These are phyloP conservation scores for Lentinus tigrinus DNA, from an alignment of 768 basidiomycete species.

Conservation along the genomic window DNA sequence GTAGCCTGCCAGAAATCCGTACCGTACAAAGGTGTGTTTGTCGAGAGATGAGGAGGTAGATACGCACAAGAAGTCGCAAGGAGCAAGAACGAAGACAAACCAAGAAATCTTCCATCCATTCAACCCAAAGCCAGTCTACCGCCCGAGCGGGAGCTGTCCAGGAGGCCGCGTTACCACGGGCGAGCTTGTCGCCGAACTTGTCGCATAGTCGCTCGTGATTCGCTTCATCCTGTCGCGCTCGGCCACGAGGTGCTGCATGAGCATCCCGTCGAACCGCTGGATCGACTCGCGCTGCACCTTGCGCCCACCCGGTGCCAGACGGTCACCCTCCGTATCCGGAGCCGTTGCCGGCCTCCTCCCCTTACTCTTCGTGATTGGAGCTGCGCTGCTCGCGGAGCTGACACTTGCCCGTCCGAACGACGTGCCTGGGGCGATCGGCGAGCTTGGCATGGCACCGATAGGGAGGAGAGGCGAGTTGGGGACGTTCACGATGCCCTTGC, in stretches of 20 bases:
- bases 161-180: constrained; percentile 3
- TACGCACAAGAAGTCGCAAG: background rate
- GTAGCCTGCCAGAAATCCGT: background rate
- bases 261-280: constrained; percentile 72
- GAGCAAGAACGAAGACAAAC: background rate
- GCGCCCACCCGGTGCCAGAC: constrained; percentile 29
- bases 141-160: constrained; percentile 2
- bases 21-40: background rate
- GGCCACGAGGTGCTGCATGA: constrained; percentile 78
- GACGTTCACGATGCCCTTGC: constrained; percentile 33
- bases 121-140: background rate
- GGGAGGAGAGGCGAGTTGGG: constrained; percentile 17
- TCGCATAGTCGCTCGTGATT: constrained; percentile 53
- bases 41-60: background rate
- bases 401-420: background rate
- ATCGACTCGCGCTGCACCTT: constrained; percentile 53
- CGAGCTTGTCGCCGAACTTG: constrained; percentile 17
- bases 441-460: constrained; percentile 9
- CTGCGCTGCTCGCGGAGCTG: constrained; percentile 3
- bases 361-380: background rate
- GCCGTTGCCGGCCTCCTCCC: constrained; percentile 17
- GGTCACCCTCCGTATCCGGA: constrained; percentile 23
- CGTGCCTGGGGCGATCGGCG: constrained; percentile 7
- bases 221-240: constrained; percentile 78
- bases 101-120: background rate